These are phyloP conservation scores for Rhodotorula sp. DNA, from an alignment of 1,284 basidiomycete species.

Conservation along the genomic window DNA sequence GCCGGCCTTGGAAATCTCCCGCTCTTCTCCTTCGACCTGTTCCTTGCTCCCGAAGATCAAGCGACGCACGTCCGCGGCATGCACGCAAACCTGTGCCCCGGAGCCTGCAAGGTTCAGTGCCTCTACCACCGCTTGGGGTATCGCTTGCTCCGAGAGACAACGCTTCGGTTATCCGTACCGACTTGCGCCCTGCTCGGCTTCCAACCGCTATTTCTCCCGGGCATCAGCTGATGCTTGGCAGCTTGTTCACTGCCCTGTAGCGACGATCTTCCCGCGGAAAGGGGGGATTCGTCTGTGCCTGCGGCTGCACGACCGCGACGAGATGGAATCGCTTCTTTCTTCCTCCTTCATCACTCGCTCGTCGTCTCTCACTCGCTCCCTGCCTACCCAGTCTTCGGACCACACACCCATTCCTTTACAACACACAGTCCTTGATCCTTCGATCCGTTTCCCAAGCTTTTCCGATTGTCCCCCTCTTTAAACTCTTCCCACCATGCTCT, in stretches of 20 bases:
- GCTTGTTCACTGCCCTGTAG: not conserved
- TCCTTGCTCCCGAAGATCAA: too few species aligned
- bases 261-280: not conserved
- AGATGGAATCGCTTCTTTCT: not conserved
- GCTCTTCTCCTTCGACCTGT: not conserved
- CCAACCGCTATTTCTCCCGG: not conserved
- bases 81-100: too few species aligned
- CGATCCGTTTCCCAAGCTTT: not conserved
- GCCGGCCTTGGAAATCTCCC: not conserved
- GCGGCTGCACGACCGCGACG: not conserved
- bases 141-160: not conserved
- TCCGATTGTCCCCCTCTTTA: not conserved
- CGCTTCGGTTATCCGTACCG: not conserved
- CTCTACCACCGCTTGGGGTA: not conserved
- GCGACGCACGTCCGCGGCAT: too few species aligned
- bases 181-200: not conserved
- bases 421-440: not conserved
- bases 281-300: not conserved
- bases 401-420: slow-evolving; percentile 5
- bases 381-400: not conserved
- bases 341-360: not conserved
- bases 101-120: not conserved
- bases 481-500: slow-evolving; percentile 5
- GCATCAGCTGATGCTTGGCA: not conserved
- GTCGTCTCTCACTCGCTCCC: not conserved